These are phyloP conservation scores for Prunus mongolica DNA, from an alignment of 306 rosid species.

Conservation along the genomic window DNA sequence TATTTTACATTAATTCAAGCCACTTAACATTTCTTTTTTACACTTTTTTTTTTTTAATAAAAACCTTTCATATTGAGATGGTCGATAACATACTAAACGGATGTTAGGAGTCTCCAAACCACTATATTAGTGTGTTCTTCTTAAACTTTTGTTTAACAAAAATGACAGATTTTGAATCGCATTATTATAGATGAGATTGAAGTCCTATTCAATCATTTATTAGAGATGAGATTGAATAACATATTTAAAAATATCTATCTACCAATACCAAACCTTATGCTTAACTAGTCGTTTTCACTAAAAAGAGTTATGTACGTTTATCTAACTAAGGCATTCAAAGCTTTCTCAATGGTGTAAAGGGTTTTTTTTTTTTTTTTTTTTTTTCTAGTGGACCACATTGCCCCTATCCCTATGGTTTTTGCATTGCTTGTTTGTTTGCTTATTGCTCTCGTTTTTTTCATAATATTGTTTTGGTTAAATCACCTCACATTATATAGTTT, in stretches of 20 bases:
- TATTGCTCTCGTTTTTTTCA: too few species aligned
- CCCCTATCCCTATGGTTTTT: not conserved
- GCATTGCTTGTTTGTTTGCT: not conserved
- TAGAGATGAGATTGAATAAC: slow-evolving; percentile 8
- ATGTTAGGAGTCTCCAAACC: too few species aligned
- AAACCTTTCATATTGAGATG: too few species aligned
- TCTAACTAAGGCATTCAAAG: not conserved
- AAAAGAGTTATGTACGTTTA: slow-evolving; percentile 28
- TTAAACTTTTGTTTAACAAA: too few species aligned
- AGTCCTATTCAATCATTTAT: too few species aligned
- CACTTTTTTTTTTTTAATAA: too few species aligned
- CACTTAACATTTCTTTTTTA: not conserved
- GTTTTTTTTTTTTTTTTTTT: too few species aligned
- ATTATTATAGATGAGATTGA: slow-evolving; percentile 8
- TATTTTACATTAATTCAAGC: not conserved
- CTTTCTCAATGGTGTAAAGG: not conserved
- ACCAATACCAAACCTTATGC: not conserved
- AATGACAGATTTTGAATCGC: too few species aligned
- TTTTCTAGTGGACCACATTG: not conserved
- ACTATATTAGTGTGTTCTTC: too few species aligned
- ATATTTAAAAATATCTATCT: not conserved
- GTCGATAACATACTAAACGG: too few species aligned
- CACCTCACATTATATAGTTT: too few species aligned
- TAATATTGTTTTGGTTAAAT: too few species aligned
- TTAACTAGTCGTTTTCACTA: slow-evolving; percentile 21